Evolutionary conservation across 768 basidiomycete species (phyloP), one percentile per base, ranked within the genome.

Genomic region (Lactifluus hygrophoroides): DNA sequence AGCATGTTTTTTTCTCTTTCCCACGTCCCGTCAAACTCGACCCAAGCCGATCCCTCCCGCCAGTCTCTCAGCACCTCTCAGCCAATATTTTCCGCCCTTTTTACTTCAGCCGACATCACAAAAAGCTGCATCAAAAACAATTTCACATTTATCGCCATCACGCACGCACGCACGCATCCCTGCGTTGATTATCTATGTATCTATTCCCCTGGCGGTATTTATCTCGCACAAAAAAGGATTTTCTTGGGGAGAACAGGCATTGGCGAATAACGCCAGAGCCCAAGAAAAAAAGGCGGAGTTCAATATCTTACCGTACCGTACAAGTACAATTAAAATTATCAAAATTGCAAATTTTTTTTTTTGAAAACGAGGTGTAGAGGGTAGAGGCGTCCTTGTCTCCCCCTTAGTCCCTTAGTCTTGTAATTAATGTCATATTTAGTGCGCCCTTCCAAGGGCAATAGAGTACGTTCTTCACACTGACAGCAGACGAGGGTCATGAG

Each of bases 171-270:
- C 58, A 59, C 23, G n/a, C 48, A 45, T 43, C 16, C 30, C 13
- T 21, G 52, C 28, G 49, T 59, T 37, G 54, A 37, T 50, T 46
- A 60, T 60, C 59, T 60, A 60, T 60, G 54, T 60, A 60, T 60
- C 59, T 60, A 60, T 60, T 51, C 54, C 59, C 54, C 35, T 50
- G 59, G 49, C 28, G 59, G 49, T 56, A 60, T 60, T 56, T 60
- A 60, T 60, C 44, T 60, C 49, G 58, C 58, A 60, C 54, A 43
- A 56, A 54, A 58, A 49, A 49, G 53, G 51, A 54, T 38, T 28
- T 49, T 37, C 47, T 42, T 40, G 21, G 21, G 38, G 40, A 46
- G 40, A 52, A 19, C 46, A 58, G 45, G 38, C 37, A 13, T 42
- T 42, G n/a, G 30, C 40, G 23, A 19, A 23, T 21, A 34, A 27